A percentile compares a stretch with the other conserved stretches of the same genome.
phyloP scores from a whole-genome alignment of 768 basidiomycete species.

The Mrakia gelida region DNA sequence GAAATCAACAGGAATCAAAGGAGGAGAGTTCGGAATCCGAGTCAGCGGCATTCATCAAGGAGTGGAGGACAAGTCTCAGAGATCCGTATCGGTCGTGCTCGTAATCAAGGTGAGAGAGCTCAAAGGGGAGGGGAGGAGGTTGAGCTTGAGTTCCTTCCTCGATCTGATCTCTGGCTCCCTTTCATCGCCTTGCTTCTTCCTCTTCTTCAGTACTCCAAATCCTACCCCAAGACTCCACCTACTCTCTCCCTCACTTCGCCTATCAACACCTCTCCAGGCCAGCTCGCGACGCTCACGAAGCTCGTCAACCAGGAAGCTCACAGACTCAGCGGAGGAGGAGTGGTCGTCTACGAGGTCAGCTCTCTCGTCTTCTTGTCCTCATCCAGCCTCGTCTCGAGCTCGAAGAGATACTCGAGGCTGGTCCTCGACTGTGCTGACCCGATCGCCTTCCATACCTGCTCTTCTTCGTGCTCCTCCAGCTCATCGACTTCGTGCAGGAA shows the following conservation, averaged over 20 bases:
- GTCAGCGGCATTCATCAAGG: not conserved
- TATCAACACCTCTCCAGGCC: not conserved
- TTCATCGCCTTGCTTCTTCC: too few species aligned
- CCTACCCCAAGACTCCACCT: constrained; percentile 23
- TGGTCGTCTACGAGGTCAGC: constrained; percentile 29
- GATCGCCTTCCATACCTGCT: not conserved
- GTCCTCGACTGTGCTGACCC: not conserved
- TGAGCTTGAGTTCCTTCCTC: not conserved
- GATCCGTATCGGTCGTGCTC: constrained; percentile 24
- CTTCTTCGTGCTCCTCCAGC: not conserved
- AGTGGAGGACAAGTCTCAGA: not conserved
- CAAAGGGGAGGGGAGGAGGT: too few species aligned
- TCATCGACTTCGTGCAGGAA: not conserved
- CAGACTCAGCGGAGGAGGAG: constrained; percentile 4
- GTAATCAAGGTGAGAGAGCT: constrained; percentile 24
- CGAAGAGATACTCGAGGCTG: not conserved
- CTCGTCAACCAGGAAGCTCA: constrained; percentile 22
- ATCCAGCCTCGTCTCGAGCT: not conserved
- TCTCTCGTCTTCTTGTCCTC: not conserved
- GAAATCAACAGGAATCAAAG: not conserved
- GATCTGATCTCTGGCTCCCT: not conserved
- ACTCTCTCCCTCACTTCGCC: constrained; percentile 26
- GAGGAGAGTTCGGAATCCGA: constrained; percentile 26
- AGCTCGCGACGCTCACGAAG: constrained; percentile 12
- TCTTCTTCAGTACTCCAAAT: constrained; percentile 21